phyloP scores from a whole-genome alignment of 176 grass and related monocot genomes.

The Aechmea fasciata region DNA sequence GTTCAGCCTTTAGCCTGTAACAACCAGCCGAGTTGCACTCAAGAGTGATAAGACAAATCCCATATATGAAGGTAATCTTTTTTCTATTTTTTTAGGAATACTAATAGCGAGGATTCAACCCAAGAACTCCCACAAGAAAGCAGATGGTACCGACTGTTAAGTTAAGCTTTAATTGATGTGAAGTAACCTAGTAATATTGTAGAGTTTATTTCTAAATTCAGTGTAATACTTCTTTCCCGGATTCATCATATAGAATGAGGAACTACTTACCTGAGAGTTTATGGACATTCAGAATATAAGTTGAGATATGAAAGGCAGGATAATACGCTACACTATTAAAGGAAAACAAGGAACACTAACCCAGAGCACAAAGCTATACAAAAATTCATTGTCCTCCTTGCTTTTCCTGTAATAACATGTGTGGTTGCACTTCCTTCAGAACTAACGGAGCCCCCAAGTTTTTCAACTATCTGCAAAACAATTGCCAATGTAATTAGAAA shows the following conservation, averaged over 20 bases:
- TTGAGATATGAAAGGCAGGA: not conserved
- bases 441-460: conserved; percentile 52
- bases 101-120: too few relatives aligned
- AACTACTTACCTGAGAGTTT: not conserved
- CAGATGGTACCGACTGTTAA: too few relatives aligned
- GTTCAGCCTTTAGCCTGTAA: too few relatives aligned
- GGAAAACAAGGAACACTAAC: conserved; percentile 33
- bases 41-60: too few relatives aligned
- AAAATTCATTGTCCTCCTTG: conserved; percentile 73
- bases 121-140: too few relatives aligned
- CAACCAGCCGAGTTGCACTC: too few relatives aligned
- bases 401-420: conserved; percentile 78
- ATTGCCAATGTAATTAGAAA: not conserved
- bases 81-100: too few relatives aligned
- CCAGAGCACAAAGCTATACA: conserved; percentile 74
- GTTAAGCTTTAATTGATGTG: not conserved
- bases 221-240: not conserved
- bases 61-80: too few relatives aligned
- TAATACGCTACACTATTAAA: not conserved
- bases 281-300: not conserved
- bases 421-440: conserved; percentile 55
- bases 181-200: not conserved
- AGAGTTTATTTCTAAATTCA: not conserved
- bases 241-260: not conserved
- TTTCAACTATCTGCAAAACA: conserved; percentile 46